Conservation (phyloP, 495 filamentous ascomycete species). For the Penicillium parvum region DNA sequence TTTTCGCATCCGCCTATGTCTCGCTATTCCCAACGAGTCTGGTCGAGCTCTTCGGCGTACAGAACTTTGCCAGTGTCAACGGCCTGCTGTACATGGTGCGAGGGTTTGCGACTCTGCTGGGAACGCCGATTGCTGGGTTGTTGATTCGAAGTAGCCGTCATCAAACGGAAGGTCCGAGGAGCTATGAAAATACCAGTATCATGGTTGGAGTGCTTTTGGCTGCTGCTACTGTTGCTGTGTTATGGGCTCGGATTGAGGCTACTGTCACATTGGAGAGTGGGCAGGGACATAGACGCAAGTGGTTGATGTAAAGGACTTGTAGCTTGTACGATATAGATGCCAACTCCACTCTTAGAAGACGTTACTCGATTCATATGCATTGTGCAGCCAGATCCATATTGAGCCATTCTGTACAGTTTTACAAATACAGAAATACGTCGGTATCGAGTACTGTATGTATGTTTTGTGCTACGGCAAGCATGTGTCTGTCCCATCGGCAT, state of each 20-base stretch:
- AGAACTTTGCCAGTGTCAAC: slow-evolving; percentile 40
- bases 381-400: no score
- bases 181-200: slow-evolving; percentile 27
- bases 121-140: slow-evolving; percentile 39
- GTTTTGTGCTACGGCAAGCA: no score
- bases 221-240: slow-evolving; percentile 24
- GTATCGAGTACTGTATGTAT: no score
- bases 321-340: no score
- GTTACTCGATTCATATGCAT: no score
- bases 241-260: slow-evolving; percentile 35
- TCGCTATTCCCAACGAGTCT: slow-evolving; percentile 38
- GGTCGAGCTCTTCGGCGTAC: slow-evolving; percentile 39
- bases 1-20: slow-evolving; percentile 39
- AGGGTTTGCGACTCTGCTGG: slow-evolving; percentile 36
- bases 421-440: no score
- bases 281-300: slow-evolving; percentile 11
- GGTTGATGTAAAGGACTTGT: slow-evolving; percentile 15
- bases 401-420: no score
- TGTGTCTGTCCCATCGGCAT: no score
- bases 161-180: slow-evolving; percentile 11
- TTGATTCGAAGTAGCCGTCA: slow-evolving; percentile 25
- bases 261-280: slow-evolving; percentile 9
- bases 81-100: slow-evolving; percentile 42
- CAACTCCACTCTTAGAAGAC: no score
- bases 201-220: slow-evolving; percentile 28